A percentile compares a stretch with the other conserved stretches of the same genome.
Conservation (phyloP, 2,329 filamentous ascomycete species). For the Sporothrix euskadiensis region DNA sequence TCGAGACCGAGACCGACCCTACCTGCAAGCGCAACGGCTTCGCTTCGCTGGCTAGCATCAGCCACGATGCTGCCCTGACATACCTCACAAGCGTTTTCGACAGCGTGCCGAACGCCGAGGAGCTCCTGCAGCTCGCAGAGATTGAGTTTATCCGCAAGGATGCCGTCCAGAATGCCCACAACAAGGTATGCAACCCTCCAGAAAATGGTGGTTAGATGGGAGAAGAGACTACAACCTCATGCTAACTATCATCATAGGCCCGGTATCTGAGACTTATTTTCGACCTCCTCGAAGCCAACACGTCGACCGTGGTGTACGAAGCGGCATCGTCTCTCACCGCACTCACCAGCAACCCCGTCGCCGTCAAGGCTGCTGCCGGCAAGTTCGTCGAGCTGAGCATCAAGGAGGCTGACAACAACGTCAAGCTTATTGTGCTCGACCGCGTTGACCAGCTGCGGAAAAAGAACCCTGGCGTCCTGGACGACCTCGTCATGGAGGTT, state of each 20-base stretch:
- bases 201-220: background rate
- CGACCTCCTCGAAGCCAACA: constrained; percentile 87
- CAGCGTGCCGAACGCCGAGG: constrained; percentile 89
- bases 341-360: constrained; percentile 93
- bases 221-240: constrained; percentile 22
- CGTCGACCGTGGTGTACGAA: constrained; percentile 96
- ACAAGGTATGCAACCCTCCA: constrained; percentile 64
- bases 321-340: constrained; percentile 92
- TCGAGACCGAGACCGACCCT: constrained; percentile 85
- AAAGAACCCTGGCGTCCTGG: constrained; percentile 77
- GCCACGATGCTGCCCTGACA: constrained; percentile 85
- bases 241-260: constrained; percentile 53
- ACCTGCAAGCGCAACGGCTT: constrained; percentile 99
- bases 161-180: constrained; percentile 88
- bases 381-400: constrained; percentile 98
- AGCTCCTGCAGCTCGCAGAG: constrained; percentile 88
- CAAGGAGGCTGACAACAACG: constrained; percentile 98
- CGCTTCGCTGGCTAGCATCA: constrained; percentile 84
- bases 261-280: constrained; percentile 94
- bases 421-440: constrained; percentile 96
- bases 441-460: constrained; percentile 74
- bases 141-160: constrained; percentile 98
- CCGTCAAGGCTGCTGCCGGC: constrained; percentile 90
- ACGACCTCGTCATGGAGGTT: constrained; percentile 96
- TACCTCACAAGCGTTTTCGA: constrained; percentile 91